phyloP scores from a whole-genome alignment of 2,329 filamentous ascomycete genomes.

The Neopestalotiopsis rosae region DNA sequence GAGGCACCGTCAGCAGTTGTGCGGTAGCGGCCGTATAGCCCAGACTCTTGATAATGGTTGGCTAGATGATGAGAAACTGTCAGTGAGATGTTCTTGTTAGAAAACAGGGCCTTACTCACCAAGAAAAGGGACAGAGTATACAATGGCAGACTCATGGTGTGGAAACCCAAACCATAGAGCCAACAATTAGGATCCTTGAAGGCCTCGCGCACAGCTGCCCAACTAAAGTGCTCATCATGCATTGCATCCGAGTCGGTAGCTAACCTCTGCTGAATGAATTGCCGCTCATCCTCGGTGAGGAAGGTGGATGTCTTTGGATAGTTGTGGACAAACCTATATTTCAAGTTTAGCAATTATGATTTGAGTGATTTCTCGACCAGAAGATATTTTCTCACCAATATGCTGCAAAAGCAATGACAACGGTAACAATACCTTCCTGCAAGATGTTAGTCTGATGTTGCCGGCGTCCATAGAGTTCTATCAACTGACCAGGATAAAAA shows the following conservation, averaged over 20 bases:
- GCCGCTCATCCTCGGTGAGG: constrained; percentile 57
- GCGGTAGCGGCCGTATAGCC: constrained; percentile 59
- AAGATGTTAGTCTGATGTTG: not conserved
- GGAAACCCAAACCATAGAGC: constrained; percentile 74
- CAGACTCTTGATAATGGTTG: constrained; percentile 59
- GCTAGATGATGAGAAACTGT: constrained; percentile 38
- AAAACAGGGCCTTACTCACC: constrained; percentile 42
- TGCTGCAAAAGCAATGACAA: constrained; percentile 52
- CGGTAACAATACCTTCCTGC: constrained; percentile 60
- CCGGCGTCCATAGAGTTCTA: not conserved
- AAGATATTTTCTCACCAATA: constrained; percentile 44
- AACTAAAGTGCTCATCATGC: constrained; percentile 70
- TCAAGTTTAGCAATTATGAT: not conserved
- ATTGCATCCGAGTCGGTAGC: constrained; percentile 73
- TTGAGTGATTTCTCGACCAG: not conserved
- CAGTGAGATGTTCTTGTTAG: not conserved
- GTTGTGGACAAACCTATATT: constrained; percentile 63
- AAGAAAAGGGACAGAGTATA: constrained; percentile 63
- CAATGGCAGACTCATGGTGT: constrained; percentile 71
- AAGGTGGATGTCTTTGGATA: constrained; percentile 66
- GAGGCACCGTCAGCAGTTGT: constrained; percentile 66
- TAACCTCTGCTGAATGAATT: constrained; percentile 66
- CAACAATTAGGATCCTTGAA: constrained; percentile 73
- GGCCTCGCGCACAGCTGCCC: constrained; percentile 68
- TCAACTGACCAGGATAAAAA: constrained; percentile 59